Evolutionary conservation across 2,329 filamentous ascomycete species (phyloP).

Genomic region (Xylaria sp.): DNA sequence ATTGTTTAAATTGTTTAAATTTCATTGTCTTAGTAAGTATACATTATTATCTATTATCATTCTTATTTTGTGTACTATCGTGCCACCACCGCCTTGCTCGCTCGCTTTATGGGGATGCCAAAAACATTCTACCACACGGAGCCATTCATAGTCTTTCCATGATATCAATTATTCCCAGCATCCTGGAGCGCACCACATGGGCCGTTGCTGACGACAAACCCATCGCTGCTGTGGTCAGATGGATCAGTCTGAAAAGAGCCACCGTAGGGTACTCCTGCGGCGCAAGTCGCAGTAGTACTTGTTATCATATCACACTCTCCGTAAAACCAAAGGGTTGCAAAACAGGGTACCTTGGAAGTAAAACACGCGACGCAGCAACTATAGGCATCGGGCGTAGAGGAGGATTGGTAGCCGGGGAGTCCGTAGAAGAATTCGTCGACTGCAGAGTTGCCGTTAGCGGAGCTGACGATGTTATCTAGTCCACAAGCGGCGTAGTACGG

Average conservation of each 20-base stretch:
- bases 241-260: neutral
- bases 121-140: neutral
- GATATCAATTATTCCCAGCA: neutral
- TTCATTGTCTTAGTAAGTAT: neutral
- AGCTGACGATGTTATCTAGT: neutral
- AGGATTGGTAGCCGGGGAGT: neutral
- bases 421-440: neutral
- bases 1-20: neutral
- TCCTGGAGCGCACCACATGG: neutral
- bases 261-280: neutral
- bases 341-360: neutral
- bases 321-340: neutral
- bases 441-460: neutral
- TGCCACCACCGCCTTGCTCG: neutral
- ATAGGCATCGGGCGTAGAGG: neutral
- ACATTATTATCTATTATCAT: neutral
- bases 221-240: neutral
- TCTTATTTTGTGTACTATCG: neutral
- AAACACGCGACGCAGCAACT: neutral
- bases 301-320: neutral
- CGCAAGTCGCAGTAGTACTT: neutral
- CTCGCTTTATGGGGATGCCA: neutral
- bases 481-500: neutral
- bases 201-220: neutral
- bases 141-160: neutral